A percentile compares a stretch with the other conserved stretches of the same genome.
Evolutionary conservation across 108 stramenopile species (phyloP).

Genomic region (Chaetoceros tenuissimus): DNA sequence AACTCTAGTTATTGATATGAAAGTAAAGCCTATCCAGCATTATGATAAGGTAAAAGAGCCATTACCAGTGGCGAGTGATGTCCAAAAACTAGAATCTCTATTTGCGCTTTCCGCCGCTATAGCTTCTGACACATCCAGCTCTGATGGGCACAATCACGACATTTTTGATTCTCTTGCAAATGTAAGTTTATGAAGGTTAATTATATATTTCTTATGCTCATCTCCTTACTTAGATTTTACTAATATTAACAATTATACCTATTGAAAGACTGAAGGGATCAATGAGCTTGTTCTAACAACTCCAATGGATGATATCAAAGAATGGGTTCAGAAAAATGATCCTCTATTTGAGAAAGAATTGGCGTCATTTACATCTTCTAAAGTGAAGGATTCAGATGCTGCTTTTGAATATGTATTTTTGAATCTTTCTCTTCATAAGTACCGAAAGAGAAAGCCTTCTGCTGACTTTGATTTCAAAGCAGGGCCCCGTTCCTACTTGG

Average conservation of each 20-base stretch:
- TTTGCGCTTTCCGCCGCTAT: background rate
- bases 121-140: constrained; percentile 2
- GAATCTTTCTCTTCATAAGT: constrained; percentile 56
- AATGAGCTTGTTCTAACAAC: constrained; percentile 41
- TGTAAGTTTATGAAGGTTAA: constrained; percentile 50
- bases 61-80: background rate
- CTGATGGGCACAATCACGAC: background rate
- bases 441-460: background rate
- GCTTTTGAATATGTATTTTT: constrained; percentile 78
- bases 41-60: constrained; percentile 26
- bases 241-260: constrained; percentile 9
- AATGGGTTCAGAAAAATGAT: constrained; percentile 64
- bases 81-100: background rate
- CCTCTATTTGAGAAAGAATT: constrained; percentile 21
- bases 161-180: constrained; percentile 23
- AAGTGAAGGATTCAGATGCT: constrained; percentile 55
- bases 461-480: constrained; percentile 9
- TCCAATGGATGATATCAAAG: constrained; percentile 48
- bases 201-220: no score
- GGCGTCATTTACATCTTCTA: constrained; percentile 48
- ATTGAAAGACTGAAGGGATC: constrained; percentile 19
- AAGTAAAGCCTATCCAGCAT: constrained; percentile 54
- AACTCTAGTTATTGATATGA: constrained; percentile 72
- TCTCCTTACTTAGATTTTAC: no score
- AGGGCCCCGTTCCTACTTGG: constrained; percentile 51